Base-by-base conservation (phyloP, 192 early-diverging fungal genomes). In the Podila epigama region DNA sequence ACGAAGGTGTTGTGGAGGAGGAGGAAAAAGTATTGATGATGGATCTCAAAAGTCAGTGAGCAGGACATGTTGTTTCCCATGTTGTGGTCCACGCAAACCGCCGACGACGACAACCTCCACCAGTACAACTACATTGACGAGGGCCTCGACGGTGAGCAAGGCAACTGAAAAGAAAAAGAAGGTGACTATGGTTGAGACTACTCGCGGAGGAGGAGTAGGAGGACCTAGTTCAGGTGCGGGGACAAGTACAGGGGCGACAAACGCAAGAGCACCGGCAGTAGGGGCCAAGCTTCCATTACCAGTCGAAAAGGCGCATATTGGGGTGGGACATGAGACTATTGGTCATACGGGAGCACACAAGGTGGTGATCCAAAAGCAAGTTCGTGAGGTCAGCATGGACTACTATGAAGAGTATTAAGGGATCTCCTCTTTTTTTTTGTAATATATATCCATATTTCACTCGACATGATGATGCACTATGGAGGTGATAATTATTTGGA, bases 331-430 rank as follows among this genome's bases (percentile, higher is more conserved):
- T 13, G 71, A 75, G 48, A 75, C 71, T 3, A 75, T 75, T 75
- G 71, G 71, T 9, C 71, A 75, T 22, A 75, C 71, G 25, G 71
- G 73, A 0, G 55, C 68, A 3, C 66, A 64, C 54, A 77, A 77
- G 13, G 73, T 77, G 20, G 66, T 68, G 8, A 77, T 77, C 61
- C 58, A 68, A 0, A 66, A 58, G 12, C 66, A 77, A 27, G 66
- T 42, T 22, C 66, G 61, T 31, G 73, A 77, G 56, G 51, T 77
- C 22, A 64, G 73, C 25, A 15, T 77, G 5, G 65, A 68, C 36
- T 48, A 48, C 8, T 16, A 11, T 15, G 44, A 48, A 22, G 44
- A 48, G 1, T 48, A 48, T 44, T 44, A n/a, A 44, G n/a, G n/a
- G n/a, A n/a, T n/a, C n/a, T n/a, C n/a, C n/a, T n/a, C n/a, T n/a